phyloP scores from a whole-genome alignment of 345 rosid genomes.

The Lumnitzera racemosa region DNA sequence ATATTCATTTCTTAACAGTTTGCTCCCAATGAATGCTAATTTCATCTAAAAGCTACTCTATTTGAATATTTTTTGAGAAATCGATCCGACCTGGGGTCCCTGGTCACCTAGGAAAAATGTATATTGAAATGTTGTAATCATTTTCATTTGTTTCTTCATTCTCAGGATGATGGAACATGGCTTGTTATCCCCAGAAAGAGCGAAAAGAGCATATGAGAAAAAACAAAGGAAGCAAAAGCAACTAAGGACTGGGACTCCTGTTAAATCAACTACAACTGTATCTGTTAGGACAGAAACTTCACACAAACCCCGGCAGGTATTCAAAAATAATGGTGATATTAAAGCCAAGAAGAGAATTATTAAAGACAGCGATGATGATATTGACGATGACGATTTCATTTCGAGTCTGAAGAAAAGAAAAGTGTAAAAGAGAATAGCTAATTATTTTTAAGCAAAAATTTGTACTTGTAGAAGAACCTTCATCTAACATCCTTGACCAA shows the following conservation, averaged over 20 bases:
- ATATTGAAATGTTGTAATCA: not conserved
- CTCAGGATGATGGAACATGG: conserved; percentile 99
- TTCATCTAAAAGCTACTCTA: too few species aligned
- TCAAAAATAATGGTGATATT: conserved; percentile 50
- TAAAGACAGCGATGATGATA: conserved; percentile 38
- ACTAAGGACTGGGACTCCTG: conserved; percentile 58
- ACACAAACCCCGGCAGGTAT: conserved; percentile 35
- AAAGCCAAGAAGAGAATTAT: conserved; percentile 56
- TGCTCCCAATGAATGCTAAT: too few species aligned
- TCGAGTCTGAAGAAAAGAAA: conserved; percentile 69
- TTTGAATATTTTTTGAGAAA: too few species aligned
- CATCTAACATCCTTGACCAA: too few species aligned
- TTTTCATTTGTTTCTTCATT: conserved; percentile 4
- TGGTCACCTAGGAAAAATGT: too few species aligned
- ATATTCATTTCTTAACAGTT: too few species aligned
- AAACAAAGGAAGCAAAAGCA: conserved; percentile 86
- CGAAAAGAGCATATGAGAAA: conserved; percentile 71
- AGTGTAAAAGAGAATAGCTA: conserved; percentile 30
- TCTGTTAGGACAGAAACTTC: conserved; percentile 54
- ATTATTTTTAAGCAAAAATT: too few species aligned
- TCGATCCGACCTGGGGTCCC: too few species aligned
- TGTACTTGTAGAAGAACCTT: too few species aligned
- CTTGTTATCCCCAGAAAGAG: conserved; percentile 64
- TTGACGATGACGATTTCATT: conserved; percentile 41
- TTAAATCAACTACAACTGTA: conserved; percentile 39